phyloP scores from a whole-genome alignment of 2,329 filamentous ascomycete species.

The Penicillium capsulatum region DNA sequence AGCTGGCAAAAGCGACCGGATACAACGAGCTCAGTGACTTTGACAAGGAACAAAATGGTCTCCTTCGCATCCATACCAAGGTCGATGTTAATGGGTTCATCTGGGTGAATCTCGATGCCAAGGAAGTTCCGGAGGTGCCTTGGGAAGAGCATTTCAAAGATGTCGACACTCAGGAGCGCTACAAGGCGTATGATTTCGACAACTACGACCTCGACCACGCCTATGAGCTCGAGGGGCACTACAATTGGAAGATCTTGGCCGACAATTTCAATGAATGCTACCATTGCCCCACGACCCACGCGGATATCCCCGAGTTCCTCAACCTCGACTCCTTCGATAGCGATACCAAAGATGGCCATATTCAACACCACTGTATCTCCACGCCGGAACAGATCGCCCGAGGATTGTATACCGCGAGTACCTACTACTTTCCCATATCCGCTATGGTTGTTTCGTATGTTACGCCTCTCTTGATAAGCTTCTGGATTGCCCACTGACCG shows the following conservation, averaged over 20 bases:
- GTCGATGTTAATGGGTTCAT: slow-evolving; percentile 22
- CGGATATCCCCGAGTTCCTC: slow-evolving; percentile 54
- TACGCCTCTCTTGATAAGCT: background rate
- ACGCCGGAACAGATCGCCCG: slow-evolving; percentile 48
- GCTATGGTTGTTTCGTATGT: slow-evolving; percentile 33
- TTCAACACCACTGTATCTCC: slow-evolving; percentile 50
- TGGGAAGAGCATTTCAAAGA: slow-evolving; percentile 22
- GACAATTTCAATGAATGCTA: slow-evolving; percentile 52
- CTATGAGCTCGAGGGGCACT: slow-evolving; percentile 21
- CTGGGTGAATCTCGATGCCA: slow-evolving; percentile 24
- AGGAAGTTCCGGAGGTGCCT: slow-evolving; percentile 17
- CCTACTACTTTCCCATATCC: slow-evolving; percentile 32
- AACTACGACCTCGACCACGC: slow-evolving; percentile 20
- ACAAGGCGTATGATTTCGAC: slow-evolving; percentile 20
- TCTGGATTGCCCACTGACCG: slow-evolving; percentile 26
- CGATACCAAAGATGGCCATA: slow-evolving; percentile 47
- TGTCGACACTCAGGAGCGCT: slow-evolving; percentile 21
- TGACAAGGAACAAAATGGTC: slow-evolving; percentile 19
- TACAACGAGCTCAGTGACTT: slow-evolving; percentile 17
- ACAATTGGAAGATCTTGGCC: slow-evolving; percentile 24
- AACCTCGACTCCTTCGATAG: slow-evolving; percentile 55
- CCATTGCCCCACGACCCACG: slow-evolving; percentile 58
- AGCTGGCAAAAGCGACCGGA: slow-evolving; percentile 20
- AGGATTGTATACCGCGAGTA: slow-evolving; percentile 41
- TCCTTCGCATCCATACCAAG: slow-evolving; percentile 20